phyloP scores from a whole-genome alignment of 768 basidiomycete species.

The Termitomyces sp. region DNA sequence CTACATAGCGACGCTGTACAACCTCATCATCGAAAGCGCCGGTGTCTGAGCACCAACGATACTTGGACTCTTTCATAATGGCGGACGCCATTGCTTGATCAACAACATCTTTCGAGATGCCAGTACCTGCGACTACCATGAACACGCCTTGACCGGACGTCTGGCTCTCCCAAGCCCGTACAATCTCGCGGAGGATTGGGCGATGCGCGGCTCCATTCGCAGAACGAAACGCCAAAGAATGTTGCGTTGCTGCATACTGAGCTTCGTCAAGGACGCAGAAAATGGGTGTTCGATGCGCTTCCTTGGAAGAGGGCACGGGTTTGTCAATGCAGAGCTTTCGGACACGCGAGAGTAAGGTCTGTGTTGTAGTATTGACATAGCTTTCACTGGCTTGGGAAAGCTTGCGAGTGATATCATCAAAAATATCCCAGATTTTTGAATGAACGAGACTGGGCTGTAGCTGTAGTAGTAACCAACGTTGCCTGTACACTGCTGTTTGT shows the following conservation, averaged over 20 bases:
- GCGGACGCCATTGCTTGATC: slow-evolving; percentile 39
- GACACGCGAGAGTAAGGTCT: slow-evolving; percentile 23
- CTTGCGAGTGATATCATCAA: slow-evolving; percentile 30
- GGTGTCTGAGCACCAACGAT: slow-evolving; percentile 40
- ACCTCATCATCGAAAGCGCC: slow-evolving; percentile 32
- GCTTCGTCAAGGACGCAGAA: slow-evolving; percentile 43
- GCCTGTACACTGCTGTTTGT: slow-evolving; percentile 18
- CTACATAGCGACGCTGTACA: slow-evolving; percentile 28
- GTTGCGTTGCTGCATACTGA: slow-evolving; percentile 36
- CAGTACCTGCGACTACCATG: slow-evolving; percentile 40
- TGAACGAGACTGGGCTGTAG: slow-evolving; percentile 31
- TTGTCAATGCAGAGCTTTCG: slow-evolving; percentile 20
- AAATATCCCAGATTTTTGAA: slow-evolving; percentile 33
- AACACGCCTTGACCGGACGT: slow-evolving; percentile 33
- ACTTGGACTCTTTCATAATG: slow-evolving; percentile 39
- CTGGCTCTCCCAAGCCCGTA: slow-evolving; percentile 34
- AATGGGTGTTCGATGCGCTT: slow-evolving; percentile 24
- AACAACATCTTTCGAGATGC: slow-evolving; percentile 38
- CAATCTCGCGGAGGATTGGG: slow-evolving; percentile 36
- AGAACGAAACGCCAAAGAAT: slow-evolving; percentile 31
- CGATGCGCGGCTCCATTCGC: slow-evolving; percentile 27
- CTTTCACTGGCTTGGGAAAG: slow-evolving; percentile 26
- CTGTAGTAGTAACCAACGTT: slow-evolving; percentile 37
- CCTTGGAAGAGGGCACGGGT: slow-evolving; percentile 2
- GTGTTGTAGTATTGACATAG: slow-evolving; percentile 29